Evolutionary conservation across 176 grass and related monocot genomes (phyloP), one percentile per base, ranked within the genome.

Genomic region (Pontederia paniculata): DNA sequence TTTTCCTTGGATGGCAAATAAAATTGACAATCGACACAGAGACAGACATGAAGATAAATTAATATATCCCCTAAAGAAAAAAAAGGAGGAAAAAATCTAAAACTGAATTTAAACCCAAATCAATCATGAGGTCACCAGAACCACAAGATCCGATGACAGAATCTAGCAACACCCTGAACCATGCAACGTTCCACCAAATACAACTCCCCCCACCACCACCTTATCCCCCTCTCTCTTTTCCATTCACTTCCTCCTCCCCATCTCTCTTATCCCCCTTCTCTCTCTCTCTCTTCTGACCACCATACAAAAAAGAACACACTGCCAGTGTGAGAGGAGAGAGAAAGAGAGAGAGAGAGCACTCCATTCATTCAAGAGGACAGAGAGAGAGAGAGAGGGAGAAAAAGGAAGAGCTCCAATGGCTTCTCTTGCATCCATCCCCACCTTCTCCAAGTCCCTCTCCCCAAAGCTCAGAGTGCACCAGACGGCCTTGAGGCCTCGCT

Each of bases 371-470:
- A 52, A 16, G 18, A 59, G 10, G n/a, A 41, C 21, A 23, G 21
- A 43, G 23, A 45, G 65, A 63, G 48, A 0, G 58, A 13, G 48
- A 41, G 25, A 41, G 28, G 8, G 15, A 37, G 22, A 13, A 54
- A 56, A 58, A 63, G 46, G n/a, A 19, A 23, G 12, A 37, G 8
- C 6, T 59, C 9, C 82, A 71, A 95, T 95, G 89, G 85, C 89
- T 54, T 66, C 61, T 20, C 73, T 95, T 52, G 58, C 76, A 48
- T 73, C 80, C 46, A 80, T 76, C 76, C 68, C 80, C 18, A 77
- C 81, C 42, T 70, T 86, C 55, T 69, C 86, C 4, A 71, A 71
- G 19, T 61, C 47, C 7, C 47, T 71, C 47, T 23, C 48, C 62
- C 74, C 68, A 0, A 95, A 75, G 60, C 78, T 71, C 22, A 72